Evolutionary conservation across 2,329 filamentous ascomycete genomes (phyloP).

Genomic region (Shiraia sp.): DNA sequence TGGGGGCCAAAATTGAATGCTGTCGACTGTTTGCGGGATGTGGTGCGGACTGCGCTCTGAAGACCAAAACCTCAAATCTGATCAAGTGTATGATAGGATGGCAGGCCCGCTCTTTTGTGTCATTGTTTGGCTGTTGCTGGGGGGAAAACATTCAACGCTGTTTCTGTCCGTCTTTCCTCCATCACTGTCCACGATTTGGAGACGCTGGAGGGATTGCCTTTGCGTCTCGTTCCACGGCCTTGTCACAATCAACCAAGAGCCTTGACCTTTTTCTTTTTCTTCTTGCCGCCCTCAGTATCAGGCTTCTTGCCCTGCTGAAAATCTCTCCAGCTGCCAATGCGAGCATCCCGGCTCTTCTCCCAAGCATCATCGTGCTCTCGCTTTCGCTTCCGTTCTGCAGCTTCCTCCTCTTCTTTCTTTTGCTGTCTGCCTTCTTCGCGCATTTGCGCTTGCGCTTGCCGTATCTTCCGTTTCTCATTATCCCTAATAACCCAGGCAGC

Average conservation of each 20-base stretch:
- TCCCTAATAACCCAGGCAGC: conserved; percentile 87
- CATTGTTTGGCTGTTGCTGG: too few relatives aligned
- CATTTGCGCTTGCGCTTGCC: conserved; percentile 91
- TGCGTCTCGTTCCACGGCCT: not conserved
- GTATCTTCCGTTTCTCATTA: conserved; percentile 80
- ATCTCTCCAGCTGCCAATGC: conserved; percentile 91
- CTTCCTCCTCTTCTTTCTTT: conserved; percentile 81
- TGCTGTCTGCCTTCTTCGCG: conserved; percentile 93
- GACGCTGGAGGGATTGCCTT: not conserved
- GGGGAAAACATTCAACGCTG: too few relatives aligned
- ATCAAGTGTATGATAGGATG: too few relatives aligned
- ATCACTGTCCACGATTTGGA: not conserved
- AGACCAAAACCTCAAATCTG: not conserved
- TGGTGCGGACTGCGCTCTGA: not conserved
- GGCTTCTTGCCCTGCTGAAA: conserved; percentile 71
- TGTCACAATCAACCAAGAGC: conserved; percentile 39
- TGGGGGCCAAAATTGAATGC: not conserved
- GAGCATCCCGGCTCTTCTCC: conserved; percentile 88
- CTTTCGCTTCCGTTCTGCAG: conserved; percentile 64
- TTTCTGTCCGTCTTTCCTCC: too few relatives aligned
- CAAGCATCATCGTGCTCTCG: conserved; percentile 92
- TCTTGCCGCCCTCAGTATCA: conserved; percentile 52
- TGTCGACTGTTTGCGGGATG: not conserved
- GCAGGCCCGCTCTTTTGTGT: too few relatives aligned
- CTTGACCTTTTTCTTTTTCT: conserved; percentile 60